Evolutionary conservation across 2,329 filamentous ascomycete genomes (phyloP), one percentile per base, ranked within the genome.

Genomic region (Berkeleyomyces rouxiae): DNA sequence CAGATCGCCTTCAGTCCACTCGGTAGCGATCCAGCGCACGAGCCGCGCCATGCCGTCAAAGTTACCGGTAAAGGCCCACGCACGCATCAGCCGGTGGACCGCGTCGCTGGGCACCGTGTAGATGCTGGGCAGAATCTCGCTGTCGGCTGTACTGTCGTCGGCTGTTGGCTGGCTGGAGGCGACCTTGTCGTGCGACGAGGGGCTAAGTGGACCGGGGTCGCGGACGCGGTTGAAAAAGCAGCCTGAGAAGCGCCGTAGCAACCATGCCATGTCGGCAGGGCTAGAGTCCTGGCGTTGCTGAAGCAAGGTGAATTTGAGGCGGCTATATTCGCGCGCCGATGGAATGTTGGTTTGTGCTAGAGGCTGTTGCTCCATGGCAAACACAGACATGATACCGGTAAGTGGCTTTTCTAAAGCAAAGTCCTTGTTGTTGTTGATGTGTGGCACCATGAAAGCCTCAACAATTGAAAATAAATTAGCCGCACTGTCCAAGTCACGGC

Each of bases 21-120:
- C 72, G 33, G 71, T 67, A 0, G 79, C 71, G 66, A 86, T 79
- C 84, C 84, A 90, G 39, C 73, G 70, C 11, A 85, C 71, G 4
- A 85, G 71, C 3, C 73, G 73, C 4, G 79, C 75, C 69, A 89
- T 81, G 59, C 79, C 82, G 1, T 78, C 72, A 58, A 76, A 75
- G 66, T 88, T 82, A 43, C 78, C 79, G n/a, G 83, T 71, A 61
- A 79, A 77, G 0, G 81, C 85, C 31, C 90, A 73, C 0, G 81
- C 77, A 57, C 83, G 78, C 70, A 90, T 77, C 13, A 65, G 49
- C 10, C 40, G 49, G 53, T 65, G 63, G 4, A 65, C 44, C 7
- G 63, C 57, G 5, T 62, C 57, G 23, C 49, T 55, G 31, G 57
- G 47, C 4, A 64, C 37, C 5, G 47, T 44, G 11, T 62, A 49